Evolutionary conservation across 768 basidiomycete genomes (phyloP), one percentile per base, ranked within the genome.

Genomic region (Myochromella boudieri): DNA sequence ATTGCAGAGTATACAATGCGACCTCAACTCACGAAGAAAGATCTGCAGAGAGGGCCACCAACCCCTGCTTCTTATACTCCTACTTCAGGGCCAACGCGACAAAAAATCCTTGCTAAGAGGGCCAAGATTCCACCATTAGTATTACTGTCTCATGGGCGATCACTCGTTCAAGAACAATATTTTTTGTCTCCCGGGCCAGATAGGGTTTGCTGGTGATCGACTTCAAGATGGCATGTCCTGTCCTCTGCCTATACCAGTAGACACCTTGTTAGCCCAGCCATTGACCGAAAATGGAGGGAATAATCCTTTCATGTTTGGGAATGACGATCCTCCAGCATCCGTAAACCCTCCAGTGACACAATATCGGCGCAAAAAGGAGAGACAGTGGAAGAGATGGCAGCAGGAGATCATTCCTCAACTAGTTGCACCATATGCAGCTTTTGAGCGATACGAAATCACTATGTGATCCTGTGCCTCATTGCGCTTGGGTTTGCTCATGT

Each of bases 321-420:
- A 34, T 18, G 34, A 18, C 8, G 3, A 45, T 24, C 24, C 22
- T 25, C 8, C n/a, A 20, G 44, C 36, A 15, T n/a, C 26, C 14
- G 37, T 39, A 14, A 12, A 39, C 7, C 15, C 34, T 11, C 34
- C 24, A 25, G 14, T 26, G n/a, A 37, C 34, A 14, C 34, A 27
- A n/a, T 21, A 44, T 32, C 42, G 21, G 9, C 28, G 32, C 12
- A 44, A 44, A 27, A 36, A 17, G 25, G 44, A 37, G 26, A 37
- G 25, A 15, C 44, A 45, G 44, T 45, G 44, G 44, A 12, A 37
- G 34, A 37, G 44, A 22, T 45, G 44, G 37, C 22, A 39, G 44
- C 44, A 45, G 25, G 34, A 25, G 15, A 15, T 45, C 26, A 36
- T 45, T 4, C 44, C 44, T 2, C 10, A 11, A 2, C 24, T 45